These are phyloP conservation scores for Hippophae rhamnoides DNA, from an alignment of 306 rosid genomes.

Conservation along the genomic window DNA sequence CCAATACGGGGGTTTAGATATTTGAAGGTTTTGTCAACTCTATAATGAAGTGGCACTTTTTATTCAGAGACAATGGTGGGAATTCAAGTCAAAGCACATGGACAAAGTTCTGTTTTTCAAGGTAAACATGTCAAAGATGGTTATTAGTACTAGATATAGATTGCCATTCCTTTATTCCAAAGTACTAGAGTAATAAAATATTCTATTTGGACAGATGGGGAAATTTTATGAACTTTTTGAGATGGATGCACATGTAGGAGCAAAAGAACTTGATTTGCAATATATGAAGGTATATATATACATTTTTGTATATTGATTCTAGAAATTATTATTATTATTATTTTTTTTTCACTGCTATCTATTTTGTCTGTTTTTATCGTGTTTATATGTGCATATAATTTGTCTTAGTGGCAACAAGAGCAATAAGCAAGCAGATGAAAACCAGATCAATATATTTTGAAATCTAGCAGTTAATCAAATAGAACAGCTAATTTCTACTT, in stretches of 20 bases:
- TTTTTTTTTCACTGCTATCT: not conserved
- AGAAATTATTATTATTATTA: not conserved
- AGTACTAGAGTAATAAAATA: conserved; percentile 14
- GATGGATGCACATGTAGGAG: conserved; percentile 92
- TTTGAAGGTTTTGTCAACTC: conserved; percentile 9
- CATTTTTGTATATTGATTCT: conserved; percentile 2
- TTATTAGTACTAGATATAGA: not conserved
- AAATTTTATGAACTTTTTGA: conserved; percentile 93
- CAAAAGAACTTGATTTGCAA: conserved; percentile 78
- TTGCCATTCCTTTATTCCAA: no score
- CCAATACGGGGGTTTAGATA: not conserved
- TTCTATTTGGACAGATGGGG: conserved; percentile 66
- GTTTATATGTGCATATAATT: not conserved
- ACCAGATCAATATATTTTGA: not conserved
- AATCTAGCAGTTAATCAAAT: conserved; percentile 1
- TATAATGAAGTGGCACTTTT: conserved; percentile 8
- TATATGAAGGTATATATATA: conserved; percentile 67
- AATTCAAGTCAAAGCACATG: conserved; percentile 91
- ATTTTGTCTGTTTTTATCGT: not conserved
- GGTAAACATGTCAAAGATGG: conserved; percentile 30
- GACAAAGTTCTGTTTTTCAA: conserved; percentile 91
- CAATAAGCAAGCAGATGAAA: not conserved
- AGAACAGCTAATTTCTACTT: conserved; percentile 10
- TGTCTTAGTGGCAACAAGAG: not conserved
- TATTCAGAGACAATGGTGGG: conserved; percentile 97